Evolutionary conservation across 2,329 filamentous ascomycete species (phyloP), one percentile per base, ranked within the genome.

Genomic region (Bipolaris sorokiniana): DNA sequence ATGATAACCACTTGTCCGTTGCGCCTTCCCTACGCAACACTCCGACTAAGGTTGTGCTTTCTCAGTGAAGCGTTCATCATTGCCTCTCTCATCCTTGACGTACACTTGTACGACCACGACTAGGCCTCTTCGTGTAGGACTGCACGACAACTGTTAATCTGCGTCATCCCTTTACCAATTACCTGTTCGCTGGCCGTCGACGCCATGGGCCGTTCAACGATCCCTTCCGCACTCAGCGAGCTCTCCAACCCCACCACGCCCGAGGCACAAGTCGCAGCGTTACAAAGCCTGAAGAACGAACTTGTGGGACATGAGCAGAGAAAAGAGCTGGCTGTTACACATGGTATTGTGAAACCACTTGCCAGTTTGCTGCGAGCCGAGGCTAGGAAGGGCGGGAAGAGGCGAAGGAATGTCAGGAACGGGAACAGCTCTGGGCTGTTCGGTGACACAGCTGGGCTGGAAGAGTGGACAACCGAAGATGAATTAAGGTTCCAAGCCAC

Each of bases 251-350:
- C 77, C n/a, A 72, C 66, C 33, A 68, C 69, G 10, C 67, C 70
- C 34, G 69, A 76, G 48, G 72, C 76, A n/a, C 79, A 80, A 59
- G 70, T 81, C 38, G 79, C 82, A 23, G 85, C 88, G 48, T 82
- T 97, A 42, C 86, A 88, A 63, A 81, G 83, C 40, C 80, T 99
- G 28, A 98, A 97, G 80, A 95, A 97, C 76, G 90, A 95, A 62
- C 84, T 96, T 46, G 87, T 97, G 58, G 95, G 95, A 22, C 92
- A 98, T 76, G 84, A 90, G 33, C 88, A 94, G 75, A 88, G 89
- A 75, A 99, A 99, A 78, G 89, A 94, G 77, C 78, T 86, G 54
- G 93, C 89, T 81, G 83, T 97, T 38, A 82, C 81, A 56, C 79
- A 86, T 52, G 93, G 93, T 16, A 81, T 91, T 26, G 77, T 95